Evolutionary conservation across 129 eudicot species (phyloP), one percentile per base, ranked within the genome.

Genomic region (Flaveria bidentis): DNA sequence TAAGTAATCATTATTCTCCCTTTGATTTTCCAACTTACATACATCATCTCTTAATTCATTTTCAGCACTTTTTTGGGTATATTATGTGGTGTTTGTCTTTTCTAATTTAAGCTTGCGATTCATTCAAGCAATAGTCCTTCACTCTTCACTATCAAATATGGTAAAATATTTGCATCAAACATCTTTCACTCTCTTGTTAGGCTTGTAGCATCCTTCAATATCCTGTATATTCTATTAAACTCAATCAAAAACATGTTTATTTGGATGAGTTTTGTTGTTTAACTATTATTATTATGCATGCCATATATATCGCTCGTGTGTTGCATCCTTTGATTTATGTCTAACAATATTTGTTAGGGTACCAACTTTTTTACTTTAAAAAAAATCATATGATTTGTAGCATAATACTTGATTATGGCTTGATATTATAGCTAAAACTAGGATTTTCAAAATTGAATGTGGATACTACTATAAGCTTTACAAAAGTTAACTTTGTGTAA

Each of bases 121-220:
- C 84, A 85, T 86, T 78, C 88, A 91, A 85, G 88, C 97, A 88
- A 91, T 77, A 83, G 86, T 80, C 72, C 78, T 61, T 81, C 30
- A 67, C 78, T 82, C 81, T 81, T 80, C 82, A 85, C 88, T 73
- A 85, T 88, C 90, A 87, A 67, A 78, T 87, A 65, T 88, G 97
- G 97, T 91, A 79, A 84, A 81, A 83, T 73, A 85, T 82, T 85
- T 77, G 87, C 92, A 87, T 89, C 97, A 87, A 30, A 67, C 76
- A 26, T 61, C 41, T 61, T 70, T 66, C 82, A 65, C 82, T 76
- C 74, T 74, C 75, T 75, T 60, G 11, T 67, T 75, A 81, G 47
- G 51, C 67, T 61, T 61, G 17, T 61, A 61, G 67, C 41, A 61
- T 61, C 41, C n/a, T 61, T 61, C 42, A 61, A 10, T 60, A 25